phyloP scores from a whole-genome alignment of 2,329 filamentous ascomycete genomes.

The Diplocarpon rosae region DNA sequence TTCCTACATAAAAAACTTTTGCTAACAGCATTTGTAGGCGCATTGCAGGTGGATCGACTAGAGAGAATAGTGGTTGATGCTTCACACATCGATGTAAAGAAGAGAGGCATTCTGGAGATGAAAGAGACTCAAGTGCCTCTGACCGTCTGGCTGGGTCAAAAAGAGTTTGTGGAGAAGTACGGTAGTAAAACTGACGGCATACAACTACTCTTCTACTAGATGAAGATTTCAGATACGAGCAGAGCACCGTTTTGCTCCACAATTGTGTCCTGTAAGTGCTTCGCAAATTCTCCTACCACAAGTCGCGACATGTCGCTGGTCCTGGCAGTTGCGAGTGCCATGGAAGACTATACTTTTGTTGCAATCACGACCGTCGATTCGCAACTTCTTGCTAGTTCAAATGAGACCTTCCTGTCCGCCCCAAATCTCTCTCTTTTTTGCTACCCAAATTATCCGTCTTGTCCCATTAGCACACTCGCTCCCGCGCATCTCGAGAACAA shows the following conservation, averaged over 20 bases:
- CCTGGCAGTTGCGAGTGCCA: not conserved
- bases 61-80: constrained; percentile 80
- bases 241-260: not conserved
- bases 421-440: too few relatives aligned
- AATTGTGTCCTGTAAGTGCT: not conserved
- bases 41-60: constrained; percentile 58
- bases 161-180: constrained; percentile 63
- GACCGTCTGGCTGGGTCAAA: constrained; percentile 58
- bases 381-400: not conserved
- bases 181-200: constrained; percentile 43
- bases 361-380: not conserved
- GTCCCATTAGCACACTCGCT: constrained; percentile 1
- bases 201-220: constrained; percentile 54
- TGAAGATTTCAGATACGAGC: not conserved
- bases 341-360: too few relatives aligned
- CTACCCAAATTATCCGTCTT: not conserved
- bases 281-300: not conserved
- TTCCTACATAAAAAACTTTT: not conserved
- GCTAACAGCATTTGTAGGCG: constrained; percentile 35
- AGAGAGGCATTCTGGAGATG: constrained; percentile 89
- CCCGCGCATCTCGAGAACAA: not conserved
- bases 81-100: constrained; percentile 90
- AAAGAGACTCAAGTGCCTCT: constrained; percentile 80
- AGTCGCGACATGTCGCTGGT: not conserved
- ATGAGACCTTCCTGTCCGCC: not conserved